Base-by-base conservation (phyloP, 2,329 filamentous ascomycete genomes). In the Periglandula ipomoeae region DNA sequence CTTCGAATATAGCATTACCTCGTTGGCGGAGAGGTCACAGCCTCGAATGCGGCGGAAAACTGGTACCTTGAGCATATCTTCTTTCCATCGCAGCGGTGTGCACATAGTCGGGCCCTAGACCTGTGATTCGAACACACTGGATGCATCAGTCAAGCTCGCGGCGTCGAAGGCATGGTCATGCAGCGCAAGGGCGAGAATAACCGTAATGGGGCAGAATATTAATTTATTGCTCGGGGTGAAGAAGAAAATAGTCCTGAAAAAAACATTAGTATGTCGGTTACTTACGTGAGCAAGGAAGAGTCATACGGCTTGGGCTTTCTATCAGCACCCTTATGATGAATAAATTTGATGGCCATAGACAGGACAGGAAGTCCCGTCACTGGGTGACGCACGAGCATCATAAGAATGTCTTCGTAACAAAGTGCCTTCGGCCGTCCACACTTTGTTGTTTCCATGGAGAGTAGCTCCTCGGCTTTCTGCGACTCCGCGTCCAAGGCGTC, bases 251-350 rank as follows among this genome's bases (percentile, higher is more conserved):
- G 55, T 63, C 47, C 54, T 64, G 22, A 59, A 47, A n/a, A n/a
- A n/a, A n/a, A n/a, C n/a, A 30, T 30, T 30, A 30, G 26, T 35
- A 35, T 35, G 7, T 11, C 7, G 15, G 8, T 35, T 35, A 35
- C 7, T n/a, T 9, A 35, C 89, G 88, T 23, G 84, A 89, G 55
- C 86, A 91, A 81, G 79, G 85, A 5, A 87, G 87, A 34, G 69
- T 93, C 55, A 30, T 50, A 65, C 49, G 52, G 62, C 49, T 58
- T 64, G 5, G 53, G 61, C 46, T 59, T 61, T 3, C 58, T 59
- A 11, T 65, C 41, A 24, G 52, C 52, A 15, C 58, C 56, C 41
- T 65, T 66, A 26, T 65, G 44, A 43, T 64, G 32, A 20, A 61
- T 58, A 22, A 63, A 62, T 50, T 60, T 63, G 15, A 65, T 53